Base-by-base conservation (phyloP, 805 yeast species). In the Metschnikowia drakensbergensis region DNA sequence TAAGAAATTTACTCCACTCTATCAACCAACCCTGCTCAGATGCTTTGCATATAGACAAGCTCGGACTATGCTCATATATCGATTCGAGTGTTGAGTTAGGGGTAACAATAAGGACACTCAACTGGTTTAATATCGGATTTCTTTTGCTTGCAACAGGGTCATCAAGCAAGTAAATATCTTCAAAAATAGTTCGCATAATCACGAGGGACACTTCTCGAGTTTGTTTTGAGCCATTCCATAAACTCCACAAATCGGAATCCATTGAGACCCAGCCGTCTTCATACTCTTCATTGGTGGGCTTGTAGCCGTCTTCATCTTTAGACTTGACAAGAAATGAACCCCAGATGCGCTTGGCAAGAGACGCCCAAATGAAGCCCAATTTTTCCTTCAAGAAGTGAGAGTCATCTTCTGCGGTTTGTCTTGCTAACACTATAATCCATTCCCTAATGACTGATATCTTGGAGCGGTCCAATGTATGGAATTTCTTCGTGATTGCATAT, bases 351-450 rank as follows among this genome's bases (percentile, higher is more conserved):
- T 94, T 94, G 8, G 96, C 96, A 6, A 94, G 73, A 37, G 87
- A 84, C 0, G 88, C 96, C 97, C 98, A 91, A 26, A 94, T 68
- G 54, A 81, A 85, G 10, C 97, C 96, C 36, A 91, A 62, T 66
- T 94, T 94, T 62, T 91, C 98, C 60, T 84, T 88, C 48, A 94
- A 75, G 59, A 84, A 95, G 64, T 89, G 92, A 5, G 98, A 96
- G 63, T 92, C 97, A 25, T 68, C 65, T n/a, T 69, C 68, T 5
- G 74, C 61, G 0, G 85, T 79, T 42, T 80, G 78, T 31, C 72
- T 72, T 27, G 90, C 81, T 39, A 94, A 76, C 57, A 91, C 95
- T 37, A 88, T 77, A 34, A 91, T 78, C 97, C 97, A 92, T 47
- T 79, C 77, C 53, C 96, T 79, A 17, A 94, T 77, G 1, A 96